Evolutionary conservation across 176 grass and related monocot genomes (phyloP).

Genomic region (Oryza coarctata): DNA sequence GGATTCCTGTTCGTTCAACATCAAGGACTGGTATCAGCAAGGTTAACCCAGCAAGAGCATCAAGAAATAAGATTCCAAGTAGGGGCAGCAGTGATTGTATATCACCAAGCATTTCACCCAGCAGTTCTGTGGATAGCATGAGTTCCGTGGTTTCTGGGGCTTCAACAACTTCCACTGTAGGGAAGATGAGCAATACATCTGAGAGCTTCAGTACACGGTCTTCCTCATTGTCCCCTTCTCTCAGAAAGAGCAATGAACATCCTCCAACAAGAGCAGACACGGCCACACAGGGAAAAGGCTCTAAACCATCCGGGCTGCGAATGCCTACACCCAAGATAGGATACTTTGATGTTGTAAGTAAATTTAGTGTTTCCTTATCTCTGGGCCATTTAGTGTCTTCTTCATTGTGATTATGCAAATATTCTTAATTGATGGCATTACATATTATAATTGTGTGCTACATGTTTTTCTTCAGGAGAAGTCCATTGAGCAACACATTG

Average conservation of each 20-base stretch:
- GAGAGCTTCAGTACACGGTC: constrained; percentile 37
- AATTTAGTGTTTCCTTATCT: background rate
- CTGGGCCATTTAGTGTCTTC: background rate
- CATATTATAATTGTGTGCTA: constrained; percentile 1
- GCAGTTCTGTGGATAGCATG: constrained; percentile 82
- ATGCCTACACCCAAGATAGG: constrained; percentile 76
- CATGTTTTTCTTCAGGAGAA: constrained; percentile 52
- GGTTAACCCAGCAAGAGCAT: constrained; percentile 32
- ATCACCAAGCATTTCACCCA: constrained; percentile 58
- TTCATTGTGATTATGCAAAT: background rate
- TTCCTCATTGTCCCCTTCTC: constrained; percentile 38
- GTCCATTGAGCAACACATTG: constrained; percentile 35
- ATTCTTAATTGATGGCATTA: constrained; percentile 6
- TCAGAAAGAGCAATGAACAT: constrained; percentile 34
- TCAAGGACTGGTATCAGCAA: constrained; percentile 43
- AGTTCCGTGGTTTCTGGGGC: constrained; percentile 50
- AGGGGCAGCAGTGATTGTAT: constrained; percentile 3
- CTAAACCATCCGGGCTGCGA: constrained; percentile 68
- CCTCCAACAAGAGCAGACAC: constrained; percentile 1
- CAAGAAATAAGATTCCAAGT: constrained; percentile 36
- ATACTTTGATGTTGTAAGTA: constrained; percentile 83
- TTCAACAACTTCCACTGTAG: constrained; percentile 46
- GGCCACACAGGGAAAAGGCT: constrained; percentile 33
- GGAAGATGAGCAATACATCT: constrained; percentile 40
- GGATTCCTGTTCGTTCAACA: constrained; percentile 35